Conservation (phyloP, 768 basidiomycete species). For the Galerina sulciceps region DNA sequence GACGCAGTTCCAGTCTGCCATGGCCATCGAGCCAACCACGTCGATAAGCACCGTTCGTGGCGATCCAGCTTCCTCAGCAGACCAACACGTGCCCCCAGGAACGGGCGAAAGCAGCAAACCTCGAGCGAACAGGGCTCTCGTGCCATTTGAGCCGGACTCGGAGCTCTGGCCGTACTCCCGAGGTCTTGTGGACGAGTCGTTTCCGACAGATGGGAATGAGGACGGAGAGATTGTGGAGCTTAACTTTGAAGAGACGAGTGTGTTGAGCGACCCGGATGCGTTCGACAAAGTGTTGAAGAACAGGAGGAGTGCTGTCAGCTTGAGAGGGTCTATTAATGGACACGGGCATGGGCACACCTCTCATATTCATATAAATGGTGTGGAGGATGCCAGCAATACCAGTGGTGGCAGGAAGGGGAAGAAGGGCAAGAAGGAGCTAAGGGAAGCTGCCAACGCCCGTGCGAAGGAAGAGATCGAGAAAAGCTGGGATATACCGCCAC, state of each 20-base stretch:
- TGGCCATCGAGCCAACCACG: slow-evolving; percentile 26
- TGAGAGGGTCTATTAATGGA: slow-evolving; percentile 13
- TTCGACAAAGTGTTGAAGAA: slow-evolving; percentile 46
- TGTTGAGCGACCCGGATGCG: slow-evolving; percentile 67
- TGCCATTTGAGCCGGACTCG: slow-evolving; percentile 67
- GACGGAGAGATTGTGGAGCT: slow-evolving; percentile 74
- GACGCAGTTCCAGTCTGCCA: slow-evolving; percentile 18
- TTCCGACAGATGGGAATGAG: slow-evolving; percentile 34
- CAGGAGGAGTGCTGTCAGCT: slow-evolving; percentile 31
- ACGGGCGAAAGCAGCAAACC: slow-evolving; percentile 19
- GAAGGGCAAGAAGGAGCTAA: slow-evolving; percentile 37
- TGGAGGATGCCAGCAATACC: slow-evolving; percentile 29
- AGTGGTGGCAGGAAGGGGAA: slow-evolving; percentile 33
- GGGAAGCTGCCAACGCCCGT: slow-evolving; percentile 26
- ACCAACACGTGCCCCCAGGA: background rate
- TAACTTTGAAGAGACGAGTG: slow-evolving; percentile 75
- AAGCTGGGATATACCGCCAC: slow-evolving; percentile 61
- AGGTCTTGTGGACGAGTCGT: slow-evolving; percentile 38
- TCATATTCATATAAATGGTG: slow-evolving; percentile 3
- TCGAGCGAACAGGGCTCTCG: slow-evolving; percentile 42
- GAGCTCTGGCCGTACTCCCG: slow-evolving; percentile 75
- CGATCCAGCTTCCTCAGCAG: background rate
- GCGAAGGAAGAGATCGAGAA: slow-evolving; percentile 58
- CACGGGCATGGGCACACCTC: slow-evolving; percentile 9
- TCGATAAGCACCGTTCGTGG: slow-evolving; percentile 25